Evolutionary conservation across 495 filamentous ascomycete species (phyloP).

Genomic region (Neurospora tetrasperma): DNA sequence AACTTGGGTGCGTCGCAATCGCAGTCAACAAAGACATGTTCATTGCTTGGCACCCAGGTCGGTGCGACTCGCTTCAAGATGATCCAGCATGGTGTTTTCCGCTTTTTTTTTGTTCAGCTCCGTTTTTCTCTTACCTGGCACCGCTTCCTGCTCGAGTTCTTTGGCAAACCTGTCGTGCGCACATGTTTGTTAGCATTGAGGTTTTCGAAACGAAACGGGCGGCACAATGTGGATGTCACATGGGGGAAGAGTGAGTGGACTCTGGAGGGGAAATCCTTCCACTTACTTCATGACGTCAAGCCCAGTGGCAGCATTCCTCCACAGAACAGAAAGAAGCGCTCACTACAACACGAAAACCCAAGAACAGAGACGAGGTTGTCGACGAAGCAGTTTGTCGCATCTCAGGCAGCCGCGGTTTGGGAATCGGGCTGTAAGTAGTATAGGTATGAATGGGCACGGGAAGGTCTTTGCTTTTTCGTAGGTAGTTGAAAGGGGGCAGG

Average conservation of each 20-base stretch:
- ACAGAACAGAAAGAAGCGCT: not conserved
- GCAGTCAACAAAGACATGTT: not conserved
- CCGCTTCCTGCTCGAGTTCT: conserved; percentile 76
- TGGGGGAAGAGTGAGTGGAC: not conserved
- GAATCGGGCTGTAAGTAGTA: not conserved
- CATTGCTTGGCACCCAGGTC: not conserved
- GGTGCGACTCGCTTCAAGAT: not conserved
- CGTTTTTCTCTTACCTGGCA: conserved; percentile 45
- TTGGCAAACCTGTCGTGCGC: conserved; percentile 43
- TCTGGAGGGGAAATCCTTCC: not conserved
- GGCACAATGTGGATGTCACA: not conserved
- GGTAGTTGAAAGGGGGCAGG: not conserved
- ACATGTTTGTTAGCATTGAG: conserved; percentile 7
- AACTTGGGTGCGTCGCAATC: not conserved
- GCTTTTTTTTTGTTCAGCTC: not conserved
- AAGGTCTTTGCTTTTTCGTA: not conserved
- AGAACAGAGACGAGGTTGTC: not conserved
- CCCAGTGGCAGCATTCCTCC: conserved; percentile 1
- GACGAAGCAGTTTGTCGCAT: not conserved
- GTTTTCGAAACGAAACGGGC: not conserved
- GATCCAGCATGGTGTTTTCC: not conserved
- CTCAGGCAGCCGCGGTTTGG: not conserved
- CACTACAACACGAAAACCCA: not conserved
- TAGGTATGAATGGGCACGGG: not conserved
- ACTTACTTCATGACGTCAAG: conserved; percentile 28